Evolutionary conservation across 495 filamentous ascomycete species (phyloP).

Genomic region (Tuber brumale): DNA sequence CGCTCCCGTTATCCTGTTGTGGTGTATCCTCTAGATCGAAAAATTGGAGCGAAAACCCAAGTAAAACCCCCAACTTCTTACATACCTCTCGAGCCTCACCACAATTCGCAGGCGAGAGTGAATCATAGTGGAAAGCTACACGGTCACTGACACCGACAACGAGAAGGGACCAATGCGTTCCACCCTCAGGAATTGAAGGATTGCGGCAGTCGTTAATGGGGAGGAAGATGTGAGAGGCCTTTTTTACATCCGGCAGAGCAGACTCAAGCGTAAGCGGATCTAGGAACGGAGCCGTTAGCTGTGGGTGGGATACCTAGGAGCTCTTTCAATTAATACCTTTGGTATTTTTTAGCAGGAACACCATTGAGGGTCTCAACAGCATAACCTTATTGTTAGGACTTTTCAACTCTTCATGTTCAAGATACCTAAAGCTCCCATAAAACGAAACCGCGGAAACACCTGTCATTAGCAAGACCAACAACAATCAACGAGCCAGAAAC

Average conservation of each 20-base stretch:
- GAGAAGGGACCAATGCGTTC: slow-evolving; percentile 90
- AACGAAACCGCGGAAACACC: neutral
- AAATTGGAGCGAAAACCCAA: slow-evolving; percentile 62
- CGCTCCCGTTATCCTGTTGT: slow-evolving; percentile 83
- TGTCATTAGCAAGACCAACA: slow-evolving; percentile 18
- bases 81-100: slow-evolving; percentile 62
- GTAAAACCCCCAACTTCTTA: slow-evolving; percentile 55
- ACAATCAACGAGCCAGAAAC: slow-evolving; percentile 3
- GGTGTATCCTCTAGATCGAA: slow-evolving; percentile 74
- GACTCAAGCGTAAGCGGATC: slow-evolving; percentile 66
- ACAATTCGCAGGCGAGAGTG: slow-evolving; percentile 67
- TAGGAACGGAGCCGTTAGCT: slow-evolving; percentile 27
- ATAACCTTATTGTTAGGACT: slow-evolving; percentile 77
- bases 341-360: slow-evolving; percentile 83
- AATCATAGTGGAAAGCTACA: slow-evolving; percentile 95
- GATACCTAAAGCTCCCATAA: slow-evolving; percentile 53
- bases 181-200: slow-evolving; percentile 70
- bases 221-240: slow-evolving; percentile 89
- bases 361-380: slow-evolving; percentile 87
- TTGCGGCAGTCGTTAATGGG: slow-evolving; percentile 87
- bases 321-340: slow-evolving; percentile 27
- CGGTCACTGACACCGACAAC: slow-evolving; percentile 83
- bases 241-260: slow-evolving; percentile 71
- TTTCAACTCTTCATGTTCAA: slow-evolving; percentile 75
- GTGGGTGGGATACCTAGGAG: neutral